Evolutionary conservation across 2,329 filamentous ascomycete genomes (phyloP).

Genomic region (Elsinoe australis): DNA sequence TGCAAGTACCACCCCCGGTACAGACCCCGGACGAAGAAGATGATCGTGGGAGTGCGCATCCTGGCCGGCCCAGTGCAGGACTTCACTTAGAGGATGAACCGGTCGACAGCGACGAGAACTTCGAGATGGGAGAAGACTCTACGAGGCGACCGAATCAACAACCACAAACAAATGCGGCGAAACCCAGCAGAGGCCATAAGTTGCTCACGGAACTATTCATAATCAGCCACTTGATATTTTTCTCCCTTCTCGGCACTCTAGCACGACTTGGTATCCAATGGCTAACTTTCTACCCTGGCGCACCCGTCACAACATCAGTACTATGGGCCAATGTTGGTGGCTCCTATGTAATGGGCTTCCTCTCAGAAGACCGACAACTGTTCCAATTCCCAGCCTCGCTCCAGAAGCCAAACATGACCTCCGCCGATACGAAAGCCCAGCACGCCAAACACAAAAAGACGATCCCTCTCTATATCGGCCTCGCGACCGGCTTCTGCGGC

Average conservation of each 20-base stretch:
- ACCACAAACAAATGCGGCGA: constrained; percentile 28
- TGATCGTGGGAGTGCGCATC: neutral
- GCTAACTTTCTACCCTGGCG: constrained; percentile 69
- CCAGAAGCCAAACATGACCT: constrained; percentile 32
- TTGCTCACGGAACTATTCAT: constrained; percentile 45
- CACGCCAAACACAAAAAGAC: constrained; percentile 63
- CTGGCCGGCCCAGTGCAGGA: neutral
- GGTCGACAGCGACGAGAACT: constrained; percentile 6
- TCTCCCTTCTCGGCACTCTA: constrained; percentile 76
- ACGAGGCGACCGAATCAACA: constrained; percentile 44
- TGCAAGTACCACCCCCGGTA: constrained; percentile 20
- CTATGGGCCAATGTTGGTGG: constrained; percentile 86
- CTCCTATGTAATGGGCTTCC: constrained; percentile 75
- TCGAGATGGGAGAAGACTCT: constrained; percentile 16
- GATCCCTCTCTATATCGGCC: constrained; percentile 77
- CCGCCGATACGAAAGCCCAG: constrained; percentile 25
- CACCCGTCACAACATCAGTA: constrained; percentile 64
- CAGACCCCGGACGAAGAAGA: constrained; percentile 9
- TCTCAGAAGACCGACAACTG: constrained; percentile 67
- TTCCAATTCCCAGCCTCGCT: constrained; percentile 62
- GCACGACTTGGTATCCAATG: constrained; percentile 73
- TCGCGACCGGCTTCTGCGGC: constrained; percentile 81
- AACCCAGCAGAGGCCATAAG: neutral
- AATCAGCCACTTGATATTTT: constrained; percentile 74
- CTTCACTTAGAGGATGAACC: constrained; percentile 6